Conservation (phyloP, 2,329 filamentous ascomycete genomes). For the Botryotinia narcissicola region DNA sequence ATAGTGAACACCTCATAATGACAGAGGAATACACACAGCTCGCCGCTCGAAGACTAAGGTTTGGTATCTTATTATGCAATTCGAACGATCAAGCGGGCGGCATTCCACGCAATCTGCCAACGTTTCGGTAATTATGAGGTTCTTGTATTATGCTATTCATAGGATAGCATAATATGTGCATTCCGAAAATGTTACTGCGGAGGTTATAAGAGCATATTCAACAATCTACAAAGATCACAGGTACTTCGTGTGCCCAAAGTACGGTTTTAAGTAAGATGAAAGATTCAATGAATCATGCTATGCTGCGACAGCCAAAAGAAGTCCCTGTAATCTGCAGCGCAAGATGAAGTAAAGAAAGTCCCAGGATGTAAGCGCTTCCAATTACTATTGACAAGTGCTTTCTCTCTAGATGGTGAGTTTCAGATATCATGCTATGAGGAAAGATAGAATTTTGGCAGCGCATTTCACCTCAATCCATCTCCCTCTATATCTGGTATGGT, state of each 20-base stretch:
- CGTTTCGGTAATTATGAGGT: too few species aligned
- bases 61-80: background rate
- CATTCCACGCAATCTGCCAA: background rate
- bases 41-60: background rate
- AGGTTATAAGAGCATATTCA: background rate
- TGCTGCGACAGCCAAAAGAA: background rate
- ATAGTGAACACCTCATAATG: background rate
- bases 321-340: background rate
- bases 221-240: fast-evolving
- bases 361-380: background rate
- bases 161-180: background rate
- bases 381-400: background rate
- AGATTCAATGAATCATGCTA: background rate
- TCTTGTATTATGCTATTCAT: background rate
- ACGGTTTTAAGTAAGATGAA: background rate
- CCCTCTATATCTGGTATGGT: background rate
- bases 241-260: background rate
- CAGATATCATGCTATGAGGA: background rate
- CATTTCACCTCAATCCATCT: background rate
- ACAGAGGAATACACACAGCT: background rate
- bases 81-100: background rate
- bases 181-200: background rate
- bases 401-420: background rate
- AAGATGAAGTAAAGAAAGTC: background rate
- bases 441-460: background rate